Evolutionary conservation across 2,329 filamentous ascomycete genomes (phyloP).

Genomic region (Paecilomyces variotii): DNA sequence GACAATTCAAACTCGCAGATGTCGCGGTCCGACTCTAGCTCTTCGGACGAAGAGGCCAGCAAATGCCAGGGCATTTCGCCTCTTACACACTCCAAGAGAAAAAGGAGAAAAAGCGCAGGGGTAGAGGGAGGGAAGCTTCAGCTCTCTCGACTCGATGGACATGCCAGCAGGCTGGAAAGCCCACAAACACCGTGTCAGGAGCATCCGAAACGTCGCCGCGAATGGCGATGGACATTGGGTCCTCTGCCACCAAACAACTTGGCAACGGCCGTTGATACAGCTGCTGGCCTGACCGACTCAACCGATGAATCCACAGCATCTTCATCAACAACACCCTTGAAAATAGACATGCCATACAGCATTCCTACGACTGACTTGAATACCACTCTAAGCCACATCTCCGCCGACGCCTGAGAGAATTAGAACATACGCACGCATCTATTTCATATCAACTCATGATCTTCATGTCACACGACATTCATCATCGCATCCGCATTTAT

Average conservation of each 20-base stretch:
- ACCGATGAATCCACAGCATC: not conserved
- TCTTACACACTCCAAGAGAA: constrained; percentile 23
- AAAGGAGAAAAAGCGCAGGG: constrained; percentile 24
- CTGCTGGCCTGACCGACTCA: not conserved
- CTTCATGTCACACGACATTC: not conserved
- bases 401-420: not conserved
- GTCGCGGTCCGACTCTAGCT: constrained; percentile 15
- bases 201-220: constrained; percentile 44
- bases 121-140: constrained; percentile 28
- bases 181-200: constrained; percentile 47
- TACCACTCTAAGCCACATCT: not conserved
- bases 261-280: not conserved
- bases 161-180: constrained; percentile 35
- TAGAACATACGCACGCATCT: not conserved
- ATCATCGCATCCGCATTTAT: not conserved
- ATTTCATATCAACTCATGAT: not conserved
- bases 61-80: constrained; percentile 5
- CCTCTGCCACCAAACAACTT: constrained; percentile 24
- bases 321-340: not conserved
- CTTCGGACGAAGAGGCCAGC: constrained; percentile 20
- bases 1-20: constrained; percentile 18
- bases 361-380: not conserved
- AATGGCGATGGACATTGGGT: constrained; percentile 53
- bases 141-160: constrained; percentile 30
- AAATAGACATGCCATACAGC: not conserved